phyloP scores from a whole-genome alignment of 225 moss, liverwort and hornwort species.

The Marchantia polymorpha region DNA sequence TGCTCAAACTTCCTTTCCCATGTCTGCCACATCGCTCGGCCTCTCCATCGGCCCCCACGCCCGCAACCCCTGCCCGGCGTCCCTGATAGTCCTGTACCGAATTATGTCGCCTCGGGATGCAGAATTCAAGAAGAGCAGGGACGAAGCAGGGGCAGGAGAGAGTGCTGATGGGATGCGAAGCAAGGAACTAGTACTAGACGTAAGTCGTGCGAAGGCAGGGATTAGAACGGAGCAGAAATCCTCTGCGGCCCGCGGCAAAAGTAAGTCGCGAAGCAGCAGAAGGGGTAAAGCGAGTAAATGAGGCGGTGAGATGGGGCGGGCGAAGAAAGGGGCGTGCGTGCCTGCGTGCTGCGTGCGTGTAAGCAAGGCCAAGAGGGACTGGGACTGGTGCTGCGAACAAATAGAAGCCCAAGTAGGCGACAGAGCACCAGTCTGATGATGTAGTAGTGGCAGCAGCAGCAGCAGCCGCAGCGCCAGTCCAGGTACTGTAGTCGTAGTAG shows the following conservation, averaged over 20 bases:
- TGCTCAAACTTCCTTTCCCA: slow-evolving; percentile 5
- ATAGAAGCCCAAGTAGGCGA: neutral
- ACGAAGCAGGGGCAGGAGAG: neutral
- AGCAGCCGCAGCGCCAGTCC: neutral
- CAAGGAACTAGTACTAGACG: neutral
- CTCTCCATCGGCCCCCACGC: neutral
- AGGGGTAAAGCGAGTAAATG: too few relatives aligned
- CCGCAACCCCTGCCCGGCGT: neutral
- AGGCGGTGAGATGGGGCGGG: neutral
- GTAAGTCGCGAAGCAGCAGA: neutral
- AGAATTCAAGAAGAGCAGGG: neutral
- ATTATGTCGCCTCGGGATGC: neutral
- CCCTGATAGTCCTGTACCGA: neutral
- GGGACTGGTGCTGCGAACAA: neutral
- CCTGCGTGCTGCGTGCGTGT: slow-evolving; percentile 1
- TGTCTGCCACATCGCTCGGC: slow-evolving; percentile 1
- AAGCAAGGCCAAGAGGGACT: neutral
- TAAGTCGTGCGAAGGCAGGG: neutral
- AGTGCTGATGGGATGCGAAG: neutral
- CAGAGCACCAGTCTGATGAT: neutral
- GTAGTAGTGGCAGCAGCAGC: neutral
- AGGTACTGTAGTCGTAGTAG: neutral
- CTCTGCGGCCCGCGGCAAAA: neutral
- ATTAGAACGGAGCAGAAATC: neutral
- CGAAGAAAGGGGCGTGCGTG: neutral